Percentiles rank a stretch among this genome's conserved stretches.
Conservation (phyloP, 129 eudicot genomes). For the Helianthus tuberosus region DNA sequence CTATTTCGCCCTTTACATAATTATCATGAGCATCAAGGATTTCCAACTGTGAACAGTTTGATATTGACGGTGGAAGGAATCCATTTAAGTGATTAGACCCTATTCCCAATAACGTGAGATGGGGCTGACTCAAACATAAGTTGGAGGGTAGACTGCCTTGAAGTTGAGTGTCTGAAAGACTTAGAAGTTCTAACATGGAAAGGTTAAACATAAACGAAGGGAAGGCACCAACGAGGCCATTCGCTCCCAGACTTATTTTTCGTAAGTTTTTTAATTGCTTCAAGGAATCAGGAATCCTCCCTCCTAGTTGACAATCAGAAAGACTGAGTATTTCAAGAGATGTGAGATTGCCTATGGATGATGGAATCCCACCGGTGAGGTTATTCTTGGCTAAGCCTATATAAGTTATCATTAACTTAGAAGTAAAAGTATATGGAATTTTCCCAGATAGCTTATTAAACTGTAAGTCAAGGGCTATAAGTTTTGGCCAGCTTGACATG, state of each 20-base stretch:
- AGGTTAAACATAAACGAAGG: constrained; percentile 34
- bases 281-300: constrained; percentile 36
- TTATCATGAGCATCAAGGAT: not conserved
- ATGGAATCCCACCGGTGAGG: constrained; percentile 20
- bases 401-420: not conserved
- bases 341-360: constrained; percentile 29
- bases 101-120: not conserved
- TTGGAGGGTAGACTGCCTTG: constrained; percentile 24
- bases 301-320: not conserved
- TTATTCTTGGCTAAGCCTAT: not conserved
- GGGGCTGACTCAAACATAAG: constrained; percentile 33
- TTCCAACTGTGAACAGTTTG: constrained; percentile 35
- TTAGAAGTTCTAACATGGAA: constrained; percentile 14
- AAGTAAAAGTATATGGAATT: constrained; percentile 3
- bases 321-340: not conserved
- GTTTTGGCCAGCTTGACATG: constrained; percentile 25
- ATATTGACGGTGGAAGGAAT: constrained; percentile 34
- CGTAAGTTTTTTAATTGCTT: not conserved
- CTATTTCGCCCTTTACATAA: constrained; percentile 18
- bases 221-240: constrained; percentile 21
- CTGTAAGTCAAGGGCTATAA: not conserved
- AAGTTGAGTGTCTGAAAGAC: constrained; percentile 20
- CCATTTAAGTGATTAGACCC: constrained; percentile 29
- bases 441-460: constrained; percentile 16
- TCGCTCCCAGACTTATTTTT: not conserved